Evolutionary conservation across 192 early-diverging fungal genomes (phyloP).

Genomic region (Linnemannia zychae): DNA sequence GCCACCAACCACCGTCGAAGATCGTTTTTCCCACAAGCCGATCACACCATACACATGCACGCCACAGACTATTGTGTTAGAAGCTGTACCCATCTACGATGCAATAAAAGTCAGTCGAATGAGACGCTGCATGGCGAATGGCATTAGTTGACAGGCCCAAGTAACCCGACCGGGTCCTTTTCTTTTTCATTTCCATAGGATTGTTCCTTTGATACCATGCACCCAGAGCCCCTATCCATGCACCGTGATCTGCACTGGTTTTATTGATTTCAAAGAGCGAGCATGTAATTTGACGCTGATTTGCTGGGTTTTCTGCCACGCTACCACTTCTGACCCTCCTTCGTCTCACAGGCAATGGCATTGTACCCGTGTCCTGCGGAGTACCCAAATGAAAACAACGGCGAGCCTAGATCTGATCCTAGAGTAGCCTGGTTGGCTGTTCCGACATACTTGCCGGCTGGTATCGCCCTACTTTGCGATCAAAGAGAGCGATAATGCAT

Average conservation of each 20-base stretch:
- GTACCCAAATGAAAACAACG: background rate
- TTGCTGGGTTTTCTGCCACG: background rate
- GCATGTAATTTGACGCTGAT: background rate
- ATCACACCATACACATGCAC: background rate
- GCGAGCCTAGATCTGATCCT: background rate
- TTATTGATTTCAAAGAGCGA: too few species aligned
- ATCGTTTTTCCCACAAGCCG: background rate
- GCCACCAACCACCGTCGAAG: background rate
- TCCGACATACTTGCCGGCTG: background rate
- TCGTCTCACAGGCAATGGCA: background rate
- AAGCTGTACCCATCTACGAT: too few species aligned
- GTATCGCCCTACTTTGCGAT: background rate
- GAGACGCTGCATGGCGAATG: too few species aligned
- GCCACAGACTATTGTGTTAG: background rate
- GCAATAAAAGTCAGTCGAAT: too few species aligned
- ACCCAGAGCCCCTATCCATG: too few species aligned
- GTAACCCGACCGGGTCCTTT: too few species aligned
- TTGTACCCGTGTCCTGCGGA: background rate
- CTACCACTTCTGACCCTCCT: background rate
- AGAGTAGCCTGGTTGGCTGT: background rate
- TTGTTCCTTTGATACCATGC: too few species aligned
- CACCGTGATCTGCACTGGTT: too few species aligned
- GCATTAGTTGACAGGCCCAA: too few species aligned
- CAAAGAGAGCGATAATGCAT: constrained; percentile 4
- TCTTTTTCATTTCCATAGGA: too few species aligned